These are phyloP conservation scores for Pseudozyma thailandica DNA, from an alignment of 1,284 basidiomycete genomes.

Conservation along the genomic window DNA sequence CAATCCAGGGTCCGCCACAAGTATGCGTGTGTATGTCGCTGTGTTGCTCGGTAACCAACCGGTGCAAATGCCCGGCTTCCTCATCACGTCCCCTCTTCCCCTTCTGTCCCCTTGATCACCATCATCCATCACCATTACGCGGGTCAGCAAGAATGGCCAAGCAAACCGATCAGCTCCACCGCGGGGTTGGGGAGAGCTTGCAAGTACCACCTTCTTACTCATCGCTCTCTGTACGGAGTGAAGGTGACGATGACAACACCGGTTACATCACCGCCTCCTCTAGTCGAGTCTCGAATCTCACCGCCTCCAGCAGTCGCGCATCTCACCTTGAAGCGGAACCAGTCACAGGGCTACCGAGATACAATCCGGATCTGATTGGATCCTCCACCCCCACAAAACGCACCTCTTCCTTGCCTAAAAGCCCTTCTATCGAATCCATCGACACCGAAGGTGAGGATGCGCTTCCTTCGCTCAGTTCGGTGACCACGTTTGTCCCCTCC, in stretches of 20 bases:
- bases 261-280: conserved; percentile 36
- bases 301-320: background rate
- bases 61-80: no score
- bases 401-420: background rate
- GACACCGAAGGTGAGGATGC: conserved; percentile 2
- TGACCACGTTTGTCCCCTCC: conserved; percentile 41
- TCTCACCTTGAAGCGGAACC: conserved; percentile 24
- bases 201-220: conserved; percentile 21
- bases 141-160: no score
- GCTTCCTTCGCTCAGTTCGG: conserved; percentile 23
- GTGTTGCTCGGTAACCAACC: no score
- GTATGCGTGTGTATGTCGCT: no score
- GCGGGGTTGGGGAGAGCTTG: background rate
- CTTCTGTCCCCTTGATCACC: no score
- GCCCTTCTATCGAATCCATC: conserved; percentile 17
- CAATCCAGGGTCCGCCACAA: no score
- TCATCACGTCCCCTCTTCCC: no score
- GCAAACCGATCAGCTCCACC: no score
- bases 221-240: conserved; percentile 29
- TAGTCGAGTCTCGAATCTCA: conserved; percentile 22
- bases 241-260: conserved; percentile 15
- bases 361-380: conserved; percentile 7
- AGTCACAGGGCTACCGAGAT: conserved; percentile 15
- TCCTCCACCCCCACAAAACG: conserved; percentile 28
- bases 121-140: no score